Evolutionary conservation across 75 land plant species (phyloP).

Genomic region (Selaginella moellendorffii): DNA sequence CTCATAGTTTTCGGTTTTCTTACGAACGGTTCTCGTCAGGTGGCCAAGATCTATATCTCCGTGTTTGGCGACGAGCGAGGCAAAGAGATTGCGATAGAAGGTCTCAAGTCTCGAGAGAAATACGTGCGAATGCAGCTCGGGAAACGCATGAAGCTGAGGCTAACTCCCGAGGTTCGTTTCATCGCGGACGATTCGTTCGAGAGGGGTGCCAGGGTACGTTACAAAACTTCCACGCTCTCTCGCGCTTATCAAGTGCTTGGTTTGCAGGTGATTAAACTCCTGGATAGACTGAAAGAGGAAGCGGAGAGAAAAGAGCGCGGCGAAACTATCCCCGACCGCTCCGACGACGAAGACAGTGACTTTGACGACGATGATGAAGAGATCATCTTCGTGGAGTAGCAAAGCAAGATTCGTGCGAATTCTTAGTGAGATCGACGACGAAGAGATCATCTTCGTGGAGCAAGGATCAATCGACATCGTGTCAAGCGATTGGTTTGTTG

Average conservation of each 20-base stretch:
- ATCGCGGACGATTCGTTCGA: slow-evolving; percentile 86
- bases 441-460: too few relatives aligned
- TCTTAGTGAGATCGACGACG: too few relatives aligned
- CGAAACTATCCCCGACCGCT: not conserved
- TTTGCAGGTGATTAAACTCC: slow-evolving; percentile 20
- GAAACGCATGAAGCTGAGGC: slow-evolving; percentile 67
- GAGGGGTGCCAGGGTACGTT: slow-evolving; percentile 73
- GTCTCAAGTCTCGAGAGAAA: slow-evolving; percentile 70
- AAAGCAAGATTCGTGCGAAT: too few relatives aligned
- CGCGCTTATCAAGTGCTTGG: not conserved
- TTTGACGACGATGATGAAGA: not conserved
- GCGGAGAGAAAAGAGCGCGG: slow-evolving; percentile 26
- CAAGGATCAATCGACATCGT: too few relatives aligned
- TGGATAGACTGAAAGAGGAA: slow-evolving; percentile 22
- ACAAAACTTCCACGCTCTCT: not conserved
- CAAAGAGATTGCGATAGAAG: slow-evolving; percentile 72
- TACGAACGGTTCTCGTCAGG: too few relatives aligned
- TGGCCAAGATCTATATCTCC: slow-evolving; percentile 87
- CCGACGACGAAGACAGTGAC: slow-evolving; percentile 6
- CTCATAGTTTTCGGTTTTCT: too few relatives aligned
- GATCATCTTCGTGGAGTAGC: not conserved
- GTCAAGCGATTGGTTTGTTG: too few relatives aligned
- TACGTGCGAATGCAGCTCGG: slow-evolving; percentile 75
- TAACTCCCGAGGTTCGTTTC: slow-evolving; percentile 92
- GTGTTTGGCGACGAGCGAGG: slow-evolving; percentile 87